Base-by-base conservation (phyloP, 2,329 filamentous ascomycete species). In the Diaporthe ilicicola region DNA sequence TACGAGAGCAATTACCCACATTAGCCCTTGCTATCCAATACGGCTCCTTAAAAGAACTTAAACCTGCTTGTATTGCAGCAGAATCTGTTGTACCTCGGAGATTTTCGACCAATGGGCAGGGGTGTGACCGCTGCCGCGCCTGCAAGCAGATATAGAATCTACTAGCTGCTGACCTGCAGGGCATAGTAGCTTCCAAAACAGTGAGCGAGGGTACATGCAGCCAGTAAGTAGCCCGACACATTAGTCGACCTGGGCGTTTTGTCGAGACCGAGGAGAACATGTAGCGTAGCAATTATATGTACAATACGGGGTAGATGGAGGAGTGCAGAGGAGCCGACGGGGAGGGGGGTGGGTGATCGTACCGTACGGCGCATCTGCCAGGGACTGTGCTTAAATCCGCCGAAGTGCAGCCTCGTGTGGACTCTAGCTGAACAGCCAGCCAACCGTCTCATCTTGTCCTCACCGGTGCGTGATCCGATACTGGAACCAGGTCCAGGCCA, bases 381-480 rank as follows among this genome's bases (percentile, higher is more conserved):
- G 48, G 56, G 39, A 62, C 56, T 48, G 56, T 62, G 42, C 42
- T 62, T 32, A 24, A 62, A 62, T 42, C 56, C 56, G 56, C 12
- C 56, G 46, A 29, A 48, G 42, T 34, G 56, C 56, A 62, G 59
- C 59, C 59, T 62, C 59, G 59, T 29, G 42, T 22, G 56, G 42
- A 13, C 59, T 34, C 42, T 48, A 34, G 42, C 42, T 48, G 59
- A 24, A 48, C 59, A 48, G 56, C 56, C 17, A 32, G 19, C 59
- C 59, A 62, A 37, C 59, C 59, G 59, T 62, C 59, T 62, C 59
- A 62, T 62, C 59, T 48, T 48, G 48, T 22, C 55, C 59, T 62
- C 59, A 62, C 59, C 59, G 59, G 59, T 62, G 59, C 59, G 44
- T 48, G 59, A 62, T 62, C 59, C 59, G 59, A 50, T 44, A 48